These are phyloP conservation scores for Wickerhamomyces sp. DNA, from an alignment of 1,139 yeast genomes.

Conservation along the genomic window DNA sequence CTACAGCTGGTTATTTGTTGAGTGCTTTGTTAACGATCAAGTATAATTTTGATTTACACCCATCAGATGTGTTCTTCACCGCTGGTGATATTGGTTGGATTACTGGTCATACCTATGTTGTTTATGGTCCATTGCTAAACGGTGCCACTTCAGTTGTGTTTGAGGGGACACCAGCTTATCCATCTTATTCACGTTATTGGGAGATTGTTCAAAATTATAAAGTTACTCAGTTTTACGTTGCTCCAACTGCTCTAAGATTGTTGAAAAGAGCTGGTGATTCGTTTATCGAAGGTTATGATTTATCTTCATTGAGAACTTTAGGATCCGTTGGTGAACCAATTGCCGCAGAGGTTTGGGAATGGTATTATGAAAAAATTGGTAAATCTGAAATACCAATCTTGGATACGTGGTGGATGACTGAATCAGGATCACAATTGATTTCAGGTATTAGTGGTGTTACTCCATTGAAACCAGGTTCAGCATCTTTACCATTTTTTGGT, in stretches of 20 bases:
- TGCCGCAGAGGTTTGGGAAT: constrained; percentile 90
- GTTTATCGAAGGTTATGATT: constrained; percentile 57
- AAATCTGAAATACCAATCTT: constrained; percentile 67
- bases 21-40: constrained; percentile 68
- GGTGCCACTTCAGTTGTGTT: constrained; percentile 82
- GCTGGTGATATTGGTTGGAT: constrained; percentile 93
- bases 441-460: constrained; percentile 65
- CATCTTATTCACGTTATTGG: constrained; percentile 77
- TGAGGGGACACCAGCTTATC: constrained; percentile 86
- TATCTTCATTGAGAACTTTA: constrained; percentile 62
- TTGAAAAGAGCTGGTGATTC: constrained; percentile 78
- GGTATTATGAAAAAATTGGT: constrained; percentile 82
- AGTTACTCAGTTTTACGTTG: constrained; percentile 81
- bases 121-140: constrained; percentile 71
- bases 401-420: constrained; percentile 85
- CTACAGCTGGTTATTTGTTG: constrained; percentile 74
- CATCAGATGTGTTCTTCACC: constrained; percentile 67
- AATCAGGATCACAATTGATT: constrained; percentile 70
- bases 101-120: constrained; percentile 80
- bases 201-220: constrained; percentile 73
- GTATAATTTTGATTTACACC: constrained; percentile 73
- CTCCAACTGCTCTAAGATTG: constrained; percentile 84
- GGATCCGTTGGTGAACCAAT: constrained; percentile 94
- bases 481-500: constrained; percentile 76
- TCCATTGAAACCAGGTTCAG: constrained; percentile 76